Conservation (phyloP, 345 rosid genomes). For the Cardiospermum halicacabum region DNA sequence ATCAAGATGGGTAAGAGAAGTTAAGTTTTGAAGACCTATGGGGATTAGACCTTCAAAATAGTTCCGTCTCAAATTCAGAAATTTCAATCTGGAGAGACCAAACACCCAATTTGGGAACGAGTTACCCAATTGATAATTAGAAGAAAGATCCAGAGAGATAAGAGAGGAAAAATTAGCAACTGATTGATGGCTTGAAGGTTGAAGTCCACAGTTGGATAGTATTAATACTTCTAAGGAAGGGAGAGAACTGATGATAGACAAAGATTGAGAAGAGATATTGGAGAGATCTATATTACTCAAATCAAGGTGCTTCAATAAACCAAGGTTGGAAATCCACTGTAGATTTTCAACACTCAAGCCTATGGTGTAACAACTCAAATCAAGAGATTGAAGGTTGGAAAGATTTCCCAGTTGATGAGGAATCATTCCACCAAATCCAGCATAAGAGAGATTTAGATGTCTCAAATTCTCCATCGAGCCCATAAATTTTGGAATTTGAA, state of each 20-base stretch:
- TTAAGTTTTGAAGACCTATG: neutral
- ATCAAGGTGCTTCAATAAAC: neutral
- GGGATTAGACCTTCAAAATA: neutral
- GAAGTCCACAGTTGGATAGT: neutral
- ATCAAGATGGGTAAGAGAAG: neutral
- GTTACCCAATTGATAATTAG: neutral
- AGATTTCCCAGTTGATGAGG: constrained; percentile 28
- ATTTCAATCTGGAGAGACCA: neutral
- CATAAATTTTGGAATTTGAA: too few species aligned
- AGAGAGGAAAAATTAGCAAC: neutral
- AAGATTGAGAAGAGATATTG: neutral
- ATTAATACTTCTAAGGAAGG: neutral
- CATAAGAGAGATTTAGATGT: too few species aligned
- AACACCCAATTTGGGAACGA: neutral
- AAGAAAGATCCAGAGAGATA: neutral
- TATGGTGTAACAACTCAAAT: neutral
- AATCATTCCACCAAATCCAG: constrained; percentile 19
- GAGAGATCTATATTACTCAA: neutral
- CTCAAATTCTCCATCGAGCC: too few species aligned
- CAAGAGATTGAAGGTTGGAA: constrained; percentile 17
- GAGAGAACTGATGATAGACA: neutral
- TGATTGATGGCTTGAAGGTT: neutral
- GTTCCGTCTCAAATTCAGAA: neutral
- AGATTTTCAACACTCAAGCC: constrained; percentile 17
- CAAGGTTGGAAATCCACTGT: constrained; percentile 13